A percentile compares a stretch with the other conserved stretches of the same genome.
phyloP scores from a whole-genome alignment of 306 rosid genomes.

The Quillaja saponaria region DNA sequence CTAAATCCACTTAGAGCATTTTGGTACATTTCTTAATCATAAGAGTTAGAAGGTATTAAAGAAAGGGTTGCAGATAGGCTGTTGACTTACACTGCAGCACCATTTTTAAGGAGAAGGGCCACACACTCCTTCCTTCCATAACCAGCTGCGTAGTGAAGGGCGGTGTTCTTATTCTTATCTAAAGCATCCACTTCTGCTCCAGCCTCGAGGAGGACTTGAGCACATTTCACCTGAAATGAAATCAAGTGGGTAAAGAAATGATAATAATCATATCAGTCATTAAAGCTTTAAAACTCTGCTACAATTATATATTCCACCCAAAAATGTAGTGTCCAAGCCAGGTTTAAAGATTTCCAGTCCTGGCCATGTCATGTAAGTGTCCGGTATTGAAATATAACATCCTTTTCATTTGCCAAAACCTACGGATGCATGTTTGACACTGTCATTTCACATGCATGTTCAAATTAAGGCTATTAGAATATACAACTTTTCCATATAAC shows the following conservation, averaged over 20 bases:
- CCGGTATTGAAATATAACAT: too few species aligned
- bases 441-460: too few species aligned
- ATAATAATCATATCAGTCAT: not conserved
- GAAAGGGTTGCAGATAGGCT: constrained; percentile 1
- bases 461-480: too few species aligned
- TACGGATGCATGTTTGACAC: too few species aligned
- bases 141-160: constrained; percentile 99
- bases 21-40: too few species aligned
- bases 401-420: too few species aligned
- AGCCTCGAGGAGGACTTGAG: constrained; percentile 92
- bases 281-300: not conserved
- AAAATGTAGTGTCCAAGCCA: too few species aligned
- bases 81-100: constrained; percentile 90
- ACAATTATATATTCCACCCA: too few species aligned
- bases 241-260: not conserved
- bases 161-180: constrained; percentile 95
- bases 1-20: too few species aligned
- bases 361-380: too few species aligned
- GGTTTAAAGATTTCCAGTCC: too few species aligned
- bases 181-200: constrained; percentile 94
- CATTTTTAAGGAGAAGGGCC: constrained; percentile 83
- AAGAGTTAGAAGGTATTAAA: not conserved
- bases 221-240: constrained; percentile 81
- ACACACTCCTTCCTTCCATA: constrained; percentile 98
- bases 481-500: too few species aligned